Percentiles rank a stretch among this genome's conserved stretches.
phyloP scores from a whole-genome alignment of 2,329 filamentous ascomycete genomes.

The Alternaria gaisen region DNA sequence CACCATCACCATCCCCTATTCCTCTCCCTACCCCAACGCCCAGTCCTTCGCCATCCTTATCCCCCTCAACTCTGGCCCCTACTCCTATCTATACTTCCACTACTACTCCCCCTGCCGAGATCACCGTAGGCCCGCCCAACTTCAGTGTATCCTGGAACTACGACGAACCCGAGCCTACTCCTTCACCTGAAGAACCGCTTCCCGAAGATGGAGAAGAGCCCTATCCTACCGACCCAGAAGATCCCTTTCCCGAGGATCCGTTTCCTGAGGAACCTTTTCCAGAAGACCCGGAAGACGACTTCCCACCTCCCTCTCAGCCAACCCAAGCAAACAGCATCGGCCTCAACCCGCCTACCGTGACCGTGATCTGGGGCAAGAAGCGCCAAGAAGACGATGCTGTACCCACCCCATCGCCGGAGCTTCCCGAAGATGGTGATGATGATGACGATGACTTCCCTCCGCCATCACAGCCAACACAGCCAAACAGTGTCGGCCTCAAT shows the following conservation, averaged over 20 bases:
- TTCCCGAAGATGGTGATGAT: background rate
- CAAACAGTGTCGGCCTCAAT: slow-evolving; percentile 19
- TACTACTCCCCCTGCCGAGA: slow-evolving; percentile 15
- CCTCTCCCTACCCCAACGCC: slow-evolving; percentile 2
- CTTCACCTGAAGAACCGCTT: background rate
- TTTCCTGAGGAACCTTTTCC: slow-evolving; percentile 17
- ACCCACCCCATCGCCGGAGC: slow-evolving; percentile 7
- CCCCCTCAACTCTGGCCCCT: background rate
- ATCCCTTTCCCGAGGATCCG: slow-evolving; percentile 19
- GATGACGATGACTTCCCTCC: slow-evolving; percentile 8
- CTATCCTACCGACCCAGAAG: slow-evolving; percentile 21
- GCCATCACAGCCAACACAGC: slow-evolving; percentile 1
- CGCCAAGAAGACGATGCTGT: slow-evolving; percentile 20
- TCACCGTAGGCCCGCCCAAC: slow-evolving; percentile 21
- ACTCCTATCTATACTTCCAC: background rate
- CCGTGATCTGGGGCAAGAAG: slow-evolving; percentile 26
- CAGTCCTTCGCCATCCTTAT: background rate
- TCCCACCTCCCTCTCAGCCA: slow-evolving; percentile 13
- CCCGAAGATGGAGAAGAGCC: slow-evolving; percentile 7
- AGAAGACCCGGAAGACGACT: slow-evolving; percentile 11
- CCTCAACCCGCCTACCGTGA: slow-evolving; percentile 16
- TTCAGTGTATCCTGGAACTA: slow-evolving; percentile 20
- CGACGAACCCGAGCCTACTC: background rate
- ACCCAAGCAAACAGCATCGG: slow-evolving; percentile 22
- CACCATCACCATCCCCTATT: background rate